These are phyloP conservation scores for Petasospora rhodanensis DNA, from an alignment of 1,139 yeast genomes.

Conservation along the genomic window DNA sequence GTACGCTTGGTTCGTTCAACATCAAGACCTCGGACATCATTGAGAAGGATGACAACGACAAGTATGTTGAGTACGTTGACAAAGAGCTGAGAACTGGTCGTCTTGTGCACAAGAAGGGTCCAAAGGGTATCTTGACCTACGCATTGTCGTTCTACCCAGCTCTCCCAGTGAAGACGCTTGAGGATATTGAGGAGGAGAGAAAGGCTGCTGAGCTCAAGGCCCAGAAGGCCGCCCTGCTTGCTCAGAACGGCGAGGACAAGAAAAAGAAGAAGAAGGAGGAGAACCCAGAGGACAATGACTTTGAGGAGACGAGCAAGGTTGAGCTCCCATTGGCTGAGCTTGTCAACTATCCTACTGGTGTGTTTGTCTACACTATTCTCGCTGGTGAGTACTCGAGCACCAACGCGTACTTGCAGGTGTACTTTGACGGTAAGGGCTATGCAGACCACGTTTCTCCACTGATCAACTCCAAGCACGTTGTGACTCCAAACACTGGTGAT, in stretches of 20 bases:
- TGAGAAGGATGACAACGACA: slow-evolving; percentile 52
- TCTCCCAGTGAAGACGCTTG: slow-evolving; percentile 69
- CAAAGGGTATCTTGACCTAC: slow-evolving; percentile 76
- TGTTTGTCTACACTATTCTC: slow-evolving; percentile 61
- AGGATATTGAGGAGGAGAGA: slow-evolving; percentile 55
- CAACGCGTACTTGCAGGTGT: slow-evolving; percentile 62
- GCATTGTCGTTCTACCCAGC: slow-evolving; percentile 78
- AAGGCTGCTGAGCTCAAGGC: slow-evolving; percentile 29
- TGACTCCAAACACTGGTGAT: slow-evolving; percentile 65
- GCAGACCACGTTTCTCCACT: slow-evolving; percentile 53
- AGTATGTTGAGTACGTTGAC: slow-evolving; percentile 58
- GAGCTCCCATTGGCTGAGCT: slow-evolving; percentile 63
- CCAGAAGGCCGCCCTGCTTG: slow-evolving; percentile 26
- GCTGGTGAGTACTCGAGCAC: slow-evolving; percentile 52
- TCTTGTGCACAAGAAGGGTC: slow-evolving; percentile 67
- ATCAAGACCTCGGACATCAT: slow-evolving; percentile 64
- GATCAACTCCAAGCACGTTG: slow-evolving; percentile 36
- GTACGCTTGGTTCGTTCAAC: slow-evolving; percentile 73
- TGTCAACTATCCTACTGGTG: slow-evolving; percentile 64
- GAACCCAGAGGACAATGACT: slow-evolving; percentile 34
- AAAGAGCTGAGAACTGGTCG: slow-evolving; percentile 53
- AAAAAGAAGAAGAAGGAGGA: slow-evolving; percentile 27
- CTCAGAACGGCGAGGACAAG: slow-evolving; percentile 25
- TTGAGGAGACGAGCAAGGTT: slow-evolving; percentile 44
- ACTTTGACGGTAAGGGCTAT: slow-evolving; percentile 70